Conservation (phyloP, 2,329 filamentous ascomycete species). For the Lasiodiplodia theobromae region DNA sequence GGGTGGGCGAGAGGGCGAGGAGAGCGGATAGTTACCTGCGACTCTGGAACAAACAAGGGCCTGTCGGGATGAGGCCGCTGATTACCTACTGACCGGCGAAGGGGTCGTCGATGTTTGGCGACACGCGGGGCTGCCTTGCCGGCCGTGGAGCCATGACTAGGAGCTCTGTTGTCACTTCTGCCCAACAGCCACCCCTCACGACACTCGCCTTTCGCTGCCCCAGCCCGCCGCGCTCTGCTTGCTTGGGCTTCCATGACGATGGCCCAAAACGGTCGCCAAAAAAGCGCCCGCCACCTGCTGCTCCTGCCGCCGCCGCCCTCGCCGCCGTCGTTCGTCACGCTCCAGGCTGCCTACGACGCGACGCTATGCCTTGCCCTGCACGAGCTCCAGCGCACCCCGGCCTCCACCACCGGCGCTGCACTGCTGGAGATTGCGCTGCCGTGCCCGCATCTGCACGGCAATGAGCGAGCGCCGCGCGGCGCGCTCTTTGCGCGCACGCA, state of each 20-base stretch:
- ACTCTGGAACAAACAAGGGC: conserved; percentile 29
- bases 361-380: conserved; percentile 52
- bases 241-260: neutral
- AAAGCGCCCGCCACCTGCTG: conserved; percentile 42
- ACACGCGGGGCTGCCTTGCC: conserved; percentile 5
- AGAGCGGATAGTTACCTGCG: conserved; percentile 21
- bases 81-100: conserved; percentile 23
- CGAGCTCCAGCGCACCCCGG: conserved; percentile 44
- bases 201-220: conserved; percentile 1
- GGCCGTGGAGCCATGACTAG: neutral
- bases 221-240: neutral
- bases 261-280: conserved; percentile 27
- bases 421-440: conserved; percentile 68
- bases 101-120: conserved; percentile 19
- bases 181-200: conserved; percentile 6
- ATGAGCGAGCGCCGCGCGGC: conserved; percentile 58
- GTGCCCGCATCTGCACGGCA: conserved; percentile 66
- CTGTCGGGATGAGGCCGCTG: conserved; percentile 30
- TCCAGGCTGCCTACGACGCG: conserved; percentile 53
- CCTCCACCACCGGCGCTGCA: conserved; percentile 44
- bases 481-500: conserved; percentile 74
- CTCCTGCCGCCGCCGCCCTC: conserved; percentile 55
- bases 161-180: conserved; percentile 1
- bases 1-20: conserved; percentile 12
- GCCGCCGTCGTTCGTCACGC: conserved; percentile 46